Evolutionary conservation across 305 asterid genomes (phyloP).

Genomic region (Rubia balearica): DNA sequence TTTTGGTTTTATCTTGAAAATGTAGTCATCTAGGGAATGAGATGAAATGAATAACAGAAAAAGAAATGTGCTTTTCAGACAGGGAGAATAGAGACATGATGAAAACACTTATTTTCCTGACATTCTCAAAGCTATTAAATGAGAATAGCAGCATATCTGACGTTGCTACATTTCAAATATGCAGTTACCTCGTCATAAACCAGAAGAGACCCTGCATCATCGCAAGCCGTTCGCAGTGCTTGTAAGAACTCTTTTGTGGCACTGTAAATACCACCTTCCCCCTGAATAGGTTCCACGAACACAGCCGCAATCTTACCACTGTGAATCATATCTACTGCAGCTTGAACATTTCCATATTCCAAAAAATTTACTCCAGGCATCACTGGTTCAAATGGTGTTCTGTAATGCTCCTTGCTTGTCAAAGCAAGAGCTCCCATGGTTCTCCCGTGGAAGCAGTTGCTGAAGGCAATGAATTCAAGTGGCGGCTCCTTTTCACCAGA

Average conservation of each 20-base stretch:
- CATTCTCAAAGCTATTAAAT: neutral
- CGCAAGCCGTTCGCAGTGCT: slow-evolving; percentile 73
- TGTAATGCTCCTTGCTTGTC: slow-evolving; percentile 88
- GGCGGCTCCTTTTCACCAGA: slow-evolving; percentile 56
- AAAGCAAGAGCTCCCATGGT: slow-evolving; percentile 97
- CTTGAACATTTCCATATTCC: slow-evolving; percentile 65
- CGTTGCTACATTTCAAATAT: neutral
- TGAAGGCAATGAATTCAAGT: slow-evolving; percentile 62
- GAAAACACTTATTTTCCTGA: neutral
- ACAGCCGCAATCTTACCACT: slow-evolving; percentile 86
- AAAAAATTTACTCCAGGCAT: slow-evolving; percentile 93
- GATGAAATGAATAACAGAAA: neutral
- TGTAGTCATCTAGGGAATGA: neutral
- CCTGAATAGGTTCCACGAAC: slow-evolving; percentile 92
- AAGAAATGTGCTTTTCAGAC: neutral
- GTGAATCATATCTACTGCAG: slow-evolving; percentile 53
- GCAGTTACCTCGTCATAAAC: slow-evolving; percentile 80
- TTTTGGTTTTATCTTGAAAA: neutral
- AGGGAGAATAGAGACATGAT: neutral
- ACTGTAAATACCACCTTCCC: slow-evolving; percentile 88
- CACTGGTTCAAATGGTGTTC: slow-evolving; percentile 85
- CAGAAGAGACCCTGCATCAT: slow-evolving; percentile 64
- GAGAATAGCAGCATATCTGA: neutral
- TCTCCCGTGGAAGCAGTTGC: slow-evolving; percentile 86
- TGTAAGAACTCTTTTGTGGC: slow-evolving; percentile 68